Conservation (phyloP, 2,329 filamentous ascomycete genomes). For the Lasiodiplodia hormozganensis region DNA sequence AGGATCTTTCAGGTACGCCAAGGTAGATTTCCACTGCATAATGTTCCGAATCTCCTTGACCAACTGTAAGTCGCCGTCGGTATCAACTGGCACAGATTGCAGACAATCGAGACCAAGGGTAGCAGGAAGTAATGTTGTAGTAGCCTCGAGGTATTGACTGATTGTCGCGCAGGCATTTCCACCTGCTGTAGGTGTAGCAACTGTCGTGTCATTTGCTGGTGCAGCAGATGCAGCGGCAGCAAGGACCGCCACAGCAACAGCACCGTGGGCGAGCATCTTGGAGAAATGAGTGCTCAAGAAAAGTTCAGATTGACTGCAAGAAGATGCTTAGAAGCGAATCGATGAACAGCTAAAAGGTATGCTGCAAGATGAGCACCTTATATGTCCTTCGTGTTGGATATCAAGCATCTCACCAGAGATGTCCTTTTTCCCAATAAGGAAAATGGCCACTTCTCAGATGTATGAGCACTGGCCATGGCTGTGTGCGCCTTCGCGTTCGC, state of each 20-base stretch:
- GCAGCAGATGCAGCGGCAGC: not conserved
- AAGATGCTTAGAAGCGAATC: too few species aligned
- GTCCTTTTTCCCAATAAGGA: too few species aligned
- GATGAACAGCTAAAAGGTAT: too few species aligned
- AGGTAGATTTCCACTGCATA: slow-evolving; percentile 48
- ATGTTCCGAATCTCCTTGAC: slow-evolving; percentile 46
- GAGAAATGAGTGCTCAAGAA: too few species aligned
- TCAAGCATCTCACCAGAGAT: too few species aligned
- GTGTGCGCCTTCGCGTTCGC: too few species aligned
- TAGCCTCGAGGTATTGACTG: not conserved
- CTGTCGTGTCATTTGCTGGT: not conserved
- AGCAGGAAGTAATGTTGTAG: slow-evolving; percentile 40
- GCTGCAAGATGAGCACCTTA: too few species aligned
- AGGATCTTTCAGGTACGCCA: slow-evolving; percentile 49
- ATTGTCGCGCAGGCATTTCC: not conserved
- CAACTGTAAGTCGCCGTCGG: slow-evolving; percentile 39
- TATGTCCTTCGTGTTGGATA: too few species aligned
- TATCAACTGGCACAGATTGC: slow-evolving; percentile 47
- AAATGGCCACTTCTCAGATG: too few species aligned
- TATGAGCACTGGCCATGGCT: too few species aligned
- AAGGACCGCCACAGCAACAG: slow-evolving; percentile 6
- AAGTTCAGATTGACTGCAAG: too few species aligned
- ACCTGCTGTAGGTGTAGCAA: not conserved
- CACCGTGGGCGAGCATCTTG: too few species aligned
- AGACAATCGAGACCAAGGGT: slow-evolving; percentile 45